Conservation (phyloP, 169 alveolate genomes). For the Ichthyophthirius multifiliis region DNA sequence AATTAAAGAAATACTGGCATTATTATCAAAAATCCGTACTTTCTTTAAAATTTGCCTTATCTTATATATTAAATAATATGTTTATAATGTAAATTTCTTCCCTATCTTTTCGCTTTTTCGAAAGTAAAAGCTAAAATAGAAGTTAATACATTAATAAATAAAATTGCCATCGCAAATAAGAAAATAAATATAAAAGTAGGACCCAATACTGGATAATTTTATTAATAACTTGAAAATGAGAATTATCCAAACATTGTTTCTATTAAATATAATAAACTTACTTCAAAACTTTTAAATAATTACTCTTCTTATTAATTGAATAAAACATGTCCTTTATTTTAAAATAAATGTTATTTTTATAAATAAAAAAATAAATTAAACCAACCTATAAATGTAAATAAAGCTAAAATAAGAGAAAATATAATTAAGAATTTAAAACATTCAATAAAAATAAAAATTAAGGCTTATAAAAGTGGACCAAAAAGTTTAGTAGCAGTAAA, state of each 20-base stretch:
- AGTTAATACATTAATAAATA: background rate
- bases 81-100: background rate
- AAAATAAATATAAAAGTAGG: no score
- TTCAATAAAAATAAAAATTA: background rate
- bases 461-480: slow-evolving; percentile 1
- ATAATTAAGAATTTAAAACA: background rate
- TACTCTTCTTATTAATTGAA: no score
- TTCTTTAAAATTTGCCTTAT: background rate
- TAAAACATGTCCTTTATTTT: no score
- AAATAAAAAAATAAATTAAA: background rate
- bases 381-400: background rate
- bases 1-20: background rate
- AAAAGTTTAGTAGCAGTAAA: background rate
- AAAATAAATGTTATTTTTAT: no score
- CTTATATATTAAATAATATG: background rate
- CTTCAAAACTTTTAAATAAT: no score
- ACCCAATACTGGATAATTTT: no score
- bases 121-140: background rate
- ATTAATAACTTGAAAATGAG: no score
- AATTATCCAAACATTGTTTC: no score
- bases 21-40: background rate
- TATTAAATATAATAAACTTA: no score
- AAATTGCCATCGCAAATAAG: no score
- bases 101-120: background rate
- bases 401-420: background rate